Base-by-base conservation (phyloP, 2,329 filamentous ascomycete genomes). In the Colletotrichum sp. region DNA sequence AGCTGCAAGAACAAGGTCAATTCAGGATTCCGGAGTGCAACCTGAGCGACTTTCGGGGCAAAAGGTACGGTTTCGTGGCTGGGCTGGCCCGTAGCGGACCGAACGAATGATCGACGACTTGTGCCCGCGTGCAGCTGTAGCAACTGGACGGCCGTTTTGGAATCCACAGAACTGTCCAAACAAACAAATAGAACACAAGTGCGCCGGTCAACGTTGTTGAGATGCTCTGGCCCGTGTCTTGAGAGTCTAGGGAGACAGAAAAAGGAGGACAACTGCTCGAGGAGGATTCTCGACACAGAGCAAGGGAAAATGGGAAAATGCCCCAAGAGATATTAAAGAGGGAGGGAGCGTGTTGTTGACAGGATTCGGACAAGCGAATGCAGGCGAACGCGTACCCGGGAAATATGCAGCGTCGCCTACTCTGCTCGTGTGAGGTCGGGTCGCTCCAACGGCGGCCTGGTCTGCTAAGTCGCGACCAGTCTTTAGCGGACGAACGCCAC, bases 41-140 rank as follows among this genome's bases (percentile, higher is more conserved):
- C 60, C 60, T 71, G 68, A 65, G 59, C 68, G 36, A 65, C 68
- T 64, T 64, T 71, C 49, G 55, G 67, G 55, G 28, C 34, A 34
- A 55, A 39, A 63, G 28, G n/a, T 34, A 32, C 59, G 59, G 66
- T 64, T 73, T 76, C 69, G 73, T 68, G 73, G 73, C 64, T 72
- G 59, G 44, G 44, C n/a, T 68, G 36, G 34, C 16, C 26, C 18
- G 57, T 32, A 26, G 36, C 69, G 21, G 73, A 76, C 68, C 73
- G 73, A 76, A 73, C 70, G 73, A 76, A 76, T 73, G 64, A 55
- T 68, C 63, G 65, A 72, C 70, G 30, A 66, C 18, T 73, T 55
- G 28, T 62, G 57, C 63, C 73, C 71, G 75, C 75, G 75, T 76
- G 75, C 71, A 76, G 71, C 75, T 71, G 65, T 76, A 76, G 75